Conservation (phyloP, 2,329 filamentous ascomycete genomes). For the Pestalotiopsis sp. region DNA sequence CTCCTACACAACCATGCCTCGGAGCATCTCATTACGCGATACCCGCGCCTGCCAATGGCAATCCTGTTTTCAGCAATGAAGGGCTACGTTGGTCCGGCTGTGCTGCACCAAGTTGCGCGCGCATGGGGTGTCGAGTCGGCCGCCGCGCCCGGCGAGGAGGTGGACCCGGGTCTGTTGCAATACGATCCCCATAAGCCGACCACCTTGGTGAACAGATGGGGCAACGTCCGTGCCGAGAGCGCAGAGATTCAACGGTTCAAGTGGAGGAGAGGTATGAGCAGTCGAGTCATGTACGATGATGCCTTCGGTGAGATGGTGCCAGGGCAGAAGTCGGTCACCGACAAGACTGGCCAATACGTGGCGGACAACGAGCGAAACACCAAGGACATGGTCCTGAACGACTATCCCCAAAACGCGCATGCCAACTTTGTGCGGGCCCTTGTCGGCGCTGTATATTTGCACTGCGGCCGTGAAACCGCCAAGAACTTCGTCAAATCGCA, state of each 20-base stretch:
- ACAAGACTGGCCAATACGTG: slow-evolving; percentile 19
- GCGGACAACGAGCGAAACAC: slow-evolving; percentile 22
- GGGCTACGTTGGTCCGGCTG: slow-evolving; percentile 76
- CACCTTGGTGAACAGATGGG: slow-evolving; percentile 49
- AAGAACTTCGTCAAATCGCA: slow-evolving; percentile 84
- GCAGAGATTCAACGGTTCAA: slow-evolving; percentile 46
- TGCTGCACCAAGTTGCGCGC: slow-evolving; percentile 71
- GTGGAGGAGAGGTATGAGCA: slow-evolving; percentile 72
- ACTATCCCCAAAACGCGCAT: slow-evolving; percentile 49
- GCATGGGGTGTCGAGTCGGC: slow-evolving; percentile 93
- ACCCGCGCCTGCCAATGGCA: slow-evolving; percentile 86
- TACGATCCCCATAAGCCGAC: slow-evolving; percentile 59
- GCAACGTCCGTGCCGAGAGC: slow-evolving; percentile 53
- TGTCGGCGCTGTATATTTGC: slow-evolving; percentile 82
- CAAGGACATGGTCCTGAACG: slow-evolving; percentile 24
- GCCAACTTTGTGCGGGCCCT: slow-evolving; percentile 81
- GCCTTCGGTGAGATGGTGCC: slow-evolving; percentile 73
- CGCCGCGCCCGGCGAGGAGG: slow-evolving; percentile 85
- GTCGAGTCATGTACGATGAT: slow-evolving; percentile 79
- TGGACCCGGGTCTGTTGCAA: slow-evolving; percentile 89
- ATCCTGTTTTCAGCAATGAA: slow-evolving; percentile 85
- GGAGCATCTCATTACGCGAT: slow-evolving; percentile 86
- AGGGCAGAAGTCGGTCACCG: slow-evolving; percentile 17
- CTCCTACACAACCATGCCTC: slow-evolving; percentile 86
- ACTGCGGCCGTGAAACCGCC: slow-evolving; percentile 76